Conservation (phyloP, 2,329 filamentous ascomycete species). For the Ilyonectria destructans region DNA sequence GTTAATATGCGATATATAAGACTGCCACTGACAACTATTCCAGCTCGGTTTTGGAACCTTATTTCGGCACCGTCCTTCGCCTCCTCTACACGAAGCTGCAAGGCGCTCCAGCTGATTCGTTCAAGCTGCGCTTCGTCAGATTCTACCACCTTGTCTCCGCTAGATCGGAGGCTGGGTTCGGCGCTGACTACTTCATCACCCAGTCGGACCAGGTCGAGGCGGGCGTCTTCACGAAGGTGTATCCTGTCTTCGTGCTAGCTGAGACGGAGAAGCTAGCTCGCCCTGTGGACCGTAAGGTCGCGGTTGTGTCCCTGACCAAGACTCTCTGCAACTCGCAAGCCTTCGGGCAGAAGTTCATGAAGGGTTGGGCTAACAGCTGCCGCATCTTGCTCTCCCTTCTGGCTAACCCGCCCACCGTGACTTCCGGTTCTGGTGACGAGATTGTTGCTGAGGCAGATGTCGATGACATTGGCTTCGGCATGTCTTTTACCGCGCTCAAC, state of each 20-base stretch:
- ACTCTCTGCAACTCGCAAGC: conserved; percentile 88
- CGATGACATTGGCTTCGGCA: conserved; percentile 94
- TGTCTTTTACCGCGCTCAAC: conserved; percentile 94
- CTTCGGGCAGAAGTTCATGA: conserved; percentile 86
- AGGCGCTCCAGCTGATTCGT: conserved; percentile 79
- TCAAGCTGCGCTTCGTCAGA: conserved; percentile 89
- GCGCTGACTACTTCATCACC: conserved; percentile 91
- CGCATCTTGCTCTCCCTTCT: conserved; percentile 91
- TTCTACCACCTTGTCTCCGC: conserved; percentile 96
- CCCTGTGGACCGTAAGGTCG: conserved; percentile 92
- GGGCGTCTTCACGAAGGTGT: conserved; percentile 87
- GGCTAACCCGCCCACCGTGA: conserved; percentile 85
- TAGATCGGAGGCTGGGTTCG: conserved; percentile 83
- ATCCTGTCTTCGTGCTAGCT: conserved; percentile 88
- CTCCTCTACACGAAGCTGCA: conserved; percentile 86
- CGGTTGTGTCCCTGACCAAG: conserved; percentile 94
- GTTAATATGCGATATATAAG: background rate
- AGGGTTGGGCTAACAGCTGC: conserved; percentile 93
- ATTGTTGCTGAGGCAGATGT: conserved; percentile 90
- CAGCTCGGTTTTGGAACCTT: conserved; percentile 78
- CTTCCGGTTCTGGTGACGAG: conserved; percentile 78
- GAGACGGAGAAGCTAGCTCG: conserved; percentile 91
- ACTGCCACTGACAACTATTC: conserved; percentile 43
- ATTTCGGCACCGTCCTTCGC: conserved; percentile 85
- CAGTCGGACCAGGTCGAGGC: conserved; percentile 87